Evolutionary conservation across 2,329 filamentous ascomycete species (phyloP).

Genomic region (Fonsecaea erecta): DNA sequence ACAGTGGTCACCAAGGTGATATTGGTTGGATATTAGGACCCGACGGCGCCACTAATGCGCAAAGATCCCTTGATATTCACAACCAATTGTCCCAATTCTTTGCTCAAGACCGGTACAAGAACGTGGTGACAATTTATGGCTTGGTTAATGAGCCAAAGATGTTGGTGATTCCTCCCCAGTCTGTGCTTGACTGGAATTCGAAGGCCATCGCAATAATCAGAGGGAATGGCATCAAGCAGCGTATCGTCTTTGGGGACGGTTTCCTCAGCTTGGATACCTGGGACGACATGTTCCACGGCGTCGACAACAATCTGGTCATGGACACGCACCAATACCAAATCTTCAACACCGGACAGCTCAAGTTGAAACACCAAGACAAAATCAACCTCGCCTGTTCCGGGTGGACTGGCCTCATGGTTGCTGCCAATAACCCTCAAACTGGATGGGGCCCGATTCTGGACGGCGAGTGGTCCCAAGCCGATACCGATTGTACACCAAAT

Average conservation of each 20-base stretch:
- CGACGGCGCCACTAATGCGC: constrained; percentile 74
- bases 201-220: constrained; percentile 74
- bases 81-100: constrained; percentile 89
- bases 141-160: constrained; percentile 94
- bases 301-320: constrained; percentile 73
- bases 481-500: constrained; percentile 87
- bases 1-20: constrained; percentile 79
- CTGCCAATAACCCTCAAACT: constrained; percentile 67
- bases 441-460: constrained; percentile 89
- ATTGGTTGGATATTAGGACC: constrained; percentile 94
- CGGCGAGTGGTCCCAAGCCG: constrained; percentile 96
- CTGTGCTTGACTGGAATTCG: constrained; percentile 79
- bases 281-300: constrained; percentile 77
- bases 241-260: constrained; percentile 88
- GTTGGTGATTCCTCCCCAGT: constrained; percentile 65
- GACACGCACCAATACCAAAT: constrained; percentile 99
- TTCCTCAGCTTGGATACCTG: constrained; percentile 91
- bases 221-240: constrained; percentile 72
- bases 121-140: constrained; percentile 90
- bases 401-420: constrained; percentile 79
- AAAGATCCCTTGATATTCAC: constrained; percentile 85
- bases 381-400: constrained; percentile 83
- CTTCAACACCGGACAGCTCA: constrained; percentile 89
- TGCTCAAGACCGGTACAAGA: constrained; percentile 87
- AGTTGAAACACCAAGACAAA: constrained; percentile 79